Evolutionary conservation across 139 green algal species (phyloP).

Genomic region (Pseudopediastrum boryanum): DNA sequence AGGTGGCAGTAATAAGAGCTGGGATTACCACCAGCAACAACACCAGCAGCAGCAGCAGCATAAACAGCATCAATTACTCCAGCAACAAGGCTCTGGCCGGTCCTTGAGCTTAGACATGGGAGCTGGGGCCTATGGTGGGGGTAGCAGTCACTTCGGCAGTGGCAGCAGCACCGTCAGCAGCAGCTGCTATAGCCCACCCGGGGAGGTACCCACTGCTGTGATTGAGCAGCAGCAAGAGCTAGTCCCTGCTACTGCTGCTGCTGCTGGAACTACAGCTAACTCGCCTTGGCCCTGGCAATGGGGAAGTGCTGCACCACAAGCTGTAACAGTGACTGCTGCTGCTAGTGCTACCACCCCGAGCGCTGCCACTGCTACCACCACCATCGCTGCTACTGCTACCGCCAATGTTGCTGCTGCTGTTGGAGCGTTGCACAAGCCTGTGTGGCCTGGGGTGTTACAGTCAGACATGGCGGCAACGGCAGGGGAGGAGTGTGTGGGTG

Average conservation of each 20-base stretch:
- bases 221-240: not conserved
- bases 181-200: not conserved
- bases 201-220: not conserved
- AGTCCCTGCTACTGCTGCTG: not conserved
- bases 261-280: not conserved
- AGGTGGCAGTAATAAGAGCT: no score
- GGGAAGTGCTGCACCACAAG: not conserved
- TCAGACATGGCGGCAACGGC: not conserved
- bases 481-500: not conserved
- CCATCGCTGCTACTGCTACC: no score
- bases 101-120: no score
- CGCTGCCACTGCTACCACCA: not conserved
- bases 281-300: not conserved
- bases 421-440: not conserved
- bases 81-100: no score
- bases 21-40: no score
- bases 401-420: not conserved
- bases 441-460: not conserved
- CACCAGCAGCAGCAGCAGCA: not conserved
- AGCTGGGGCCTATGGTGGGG: no score
- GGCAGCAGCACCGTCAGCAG: conserved; percentile 15
- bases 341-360: not conserved
- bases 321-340: not conserved
- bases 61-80: not conserved
- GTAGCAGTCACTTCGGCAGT: no score